These are phyloP conservation scores for Fistulinella staudtii DNA, from an alignment of 1,284 basidiomycete species.

Conservation along the genomic window DNA sequence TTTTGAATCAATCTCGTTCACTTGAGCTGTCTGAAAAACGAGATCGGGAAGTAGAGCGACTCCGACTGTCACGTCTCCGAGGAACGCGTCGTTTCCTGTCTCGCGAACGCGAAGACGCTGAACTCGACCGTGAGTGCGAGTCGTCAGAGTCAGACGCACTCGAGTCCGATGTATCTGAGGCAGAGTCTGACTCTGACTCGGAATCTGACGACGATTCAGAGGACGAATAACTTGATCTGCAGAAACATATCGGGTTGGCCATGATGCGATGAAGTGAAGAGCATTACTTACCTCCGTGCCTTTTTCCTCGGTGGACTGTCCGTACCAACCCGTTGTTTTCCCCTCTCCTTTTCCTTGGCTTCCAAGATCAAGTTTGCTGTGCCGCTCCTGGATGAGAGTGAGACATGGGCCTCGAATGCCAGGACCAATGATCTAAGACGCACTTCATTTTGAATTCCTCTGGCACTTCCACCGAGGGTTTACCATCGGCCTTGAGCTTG, in stretches of 20 bases:
- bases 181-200: slow-evolving; percentile 37
- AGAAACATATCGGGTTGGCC: slow-evolving; percentile 7
- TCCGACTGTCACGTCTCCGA: slow-evolving; percentile 23
- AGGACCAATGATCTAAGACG: slow-evolving; percentile 25
- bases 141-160: slow-evolving; percentile 39
- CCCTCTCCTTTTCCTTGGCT: slow-evolving; percentile 67
- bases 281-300: slow-evolving; percentile 43
- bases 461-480: slow-evolving; percentile 70
- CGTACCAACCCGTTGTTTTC: slow-evolving; percentile 38
- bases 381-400: slow-evolving; percentile 46
- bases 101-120: slow-evolving; percentile 39
- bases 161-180: slow-evolving; percentile 35
- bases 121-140: slow-evolving; percentile 29
- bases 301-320: slow-evolving; percentile 45
- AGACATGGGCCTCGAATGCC: neutral
- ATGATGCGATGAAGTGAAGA: neutral
- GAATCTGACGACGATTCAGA: slow-evolving; percentile 36
- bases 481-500: slow-evolving; percentile 61
- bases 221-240: slow-evolving; percentile 21
- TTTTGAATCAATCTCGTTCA: slow-evolving; percentile 12
- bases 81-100: slow-evolving; percentile 45
- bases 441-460: slow-evolving; percentile 79
- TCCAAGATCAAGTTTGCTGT: slow-evolving; percentile 71
- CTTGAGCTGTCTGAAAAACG: slow-evolving; percentile 12
- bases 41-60: slow-evolving; percentile 23